phyloP scores from a whole-genome alignment of 768 basidiomycete species.

The Trametes meyenii region DNA sequence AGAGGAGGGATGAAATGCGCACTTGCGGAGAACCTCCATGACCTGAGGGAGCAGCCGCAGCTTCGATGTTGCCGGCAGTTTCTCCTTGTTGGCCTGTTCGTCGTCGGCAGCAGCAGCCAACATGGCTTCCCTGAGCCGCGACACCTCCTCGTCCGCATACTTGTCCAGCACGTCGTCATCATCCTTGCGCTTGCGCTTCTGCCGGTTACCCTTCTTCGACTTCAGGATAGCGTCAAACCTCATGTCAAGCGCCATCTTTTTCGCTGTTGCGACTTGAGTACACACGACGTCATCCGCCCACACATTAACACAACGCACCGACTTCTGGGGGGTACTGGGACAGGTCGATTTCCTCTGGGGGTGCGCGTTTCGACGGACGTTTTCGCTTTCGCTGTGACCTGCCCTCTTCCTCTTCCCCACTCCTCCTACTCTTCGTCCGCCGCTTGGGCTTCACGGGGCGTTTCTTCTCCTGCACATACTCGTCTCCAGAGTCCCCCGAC shows the following conservation, averaged over 20 bases:
- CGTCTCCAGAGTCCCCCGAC: constrained; percentile 52
- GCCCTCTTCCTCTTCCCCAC: constrained; percentile 36
- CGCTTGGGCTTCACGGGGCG: constrained; percentile 27
- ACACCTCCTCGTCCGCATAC: constrained; percentile 90
- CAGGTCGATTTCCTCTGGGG: constrained; percentile 59
- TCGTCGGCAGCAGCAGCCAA: constrained; percentile 84
- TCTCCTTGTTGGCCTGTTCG: constrained; percentile 74
- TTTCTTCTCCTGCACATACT: constrained; percentile 46
- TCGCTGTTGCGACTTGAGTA: constrained; percentile 49
- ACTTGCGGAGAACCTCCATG: constrained; percentile 94
- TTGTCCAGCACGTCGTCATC: constrained; percentile 83
- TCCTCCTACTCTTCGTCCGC: constrained; percentile 23
- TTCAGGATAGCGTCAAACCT: constrained; percentile 87
- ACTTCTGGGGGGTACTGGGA: constrained; percentile 75
- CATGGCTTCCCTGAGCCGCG: constrained; percentile 88
- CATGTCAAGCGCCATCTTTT: constrained; percentile 77
- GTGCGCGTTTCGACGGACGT: constrained; percentile 44
- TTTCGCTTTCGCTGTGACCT: constrained; percentile 54
- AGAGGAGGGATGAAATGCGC: constrained; percentile 32
- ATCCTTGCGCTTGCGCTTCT: constrained; percentile 73
- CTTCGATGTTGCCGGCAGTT: constrained; percentile 83
- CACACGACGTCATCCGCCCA: neutral
- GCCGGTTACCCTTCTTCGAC: constrained; percentile 67
- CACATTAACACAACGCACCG: constrained; percentile 46
- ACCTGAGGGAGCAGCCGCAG: constrained; percentile 85